Conservation (phyloP, 2,329 filamentous ascomycete species). For the Hymenoscyphus fraxineus region DNA sequence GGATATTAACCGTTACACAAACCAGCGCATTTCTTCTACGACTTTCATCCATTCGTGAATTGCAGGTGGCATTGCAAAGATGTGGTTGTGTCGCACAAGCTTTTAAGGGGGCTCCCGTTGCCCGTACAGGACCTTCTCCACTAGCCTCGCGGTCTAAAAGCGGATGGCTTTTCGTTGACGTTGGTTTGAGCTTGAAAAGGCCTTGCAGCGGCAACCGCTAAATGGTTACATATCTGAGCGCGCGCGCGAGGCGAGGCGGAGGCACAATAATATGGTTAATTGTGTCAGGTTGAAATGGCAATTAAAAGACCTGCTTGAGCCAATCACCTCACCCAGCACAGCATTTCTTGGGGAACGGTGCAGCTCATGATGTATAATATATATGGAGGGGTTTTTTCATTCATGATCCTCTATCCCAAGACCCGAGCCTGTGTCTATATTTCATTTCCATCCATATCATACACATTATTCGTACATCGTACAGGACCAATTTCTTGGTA, state of each 20-base stretch:
- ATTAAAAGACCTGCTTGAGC: neutral
- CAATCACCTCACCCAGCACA: neutral
- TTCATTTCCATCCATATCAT: neutral
- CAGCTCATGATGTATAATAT: neutral
- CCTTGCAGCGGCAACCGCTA: neutral
- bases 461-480: neutral
- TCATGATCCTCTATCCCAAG: neutral
- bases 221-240: neutral
- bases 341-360: neutral
- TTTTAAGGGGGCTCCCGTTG: neutral
- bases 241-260: neutral
- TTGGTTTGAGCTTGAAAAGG: neutral
- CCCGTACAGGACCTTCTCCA: neutral
- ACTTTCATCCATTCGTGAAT: neutral
- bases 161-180: neutral
- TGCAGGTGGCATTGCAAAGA: neutral
- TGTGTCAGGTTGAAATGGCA: neutral
- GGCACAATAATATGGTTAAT: conserved; percentile 3
- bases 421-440: neutral
- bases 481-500: neutral
- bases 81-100: neutral
- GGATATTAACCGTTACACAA: conserved; percentile 3
- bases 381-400: neutral
- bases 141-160: neutral
- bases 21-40: neutral